Base-by-base conservation (phyloP, 1,284 basidiomycete genomes). In the Ceratobasidium sp. region DNA sequence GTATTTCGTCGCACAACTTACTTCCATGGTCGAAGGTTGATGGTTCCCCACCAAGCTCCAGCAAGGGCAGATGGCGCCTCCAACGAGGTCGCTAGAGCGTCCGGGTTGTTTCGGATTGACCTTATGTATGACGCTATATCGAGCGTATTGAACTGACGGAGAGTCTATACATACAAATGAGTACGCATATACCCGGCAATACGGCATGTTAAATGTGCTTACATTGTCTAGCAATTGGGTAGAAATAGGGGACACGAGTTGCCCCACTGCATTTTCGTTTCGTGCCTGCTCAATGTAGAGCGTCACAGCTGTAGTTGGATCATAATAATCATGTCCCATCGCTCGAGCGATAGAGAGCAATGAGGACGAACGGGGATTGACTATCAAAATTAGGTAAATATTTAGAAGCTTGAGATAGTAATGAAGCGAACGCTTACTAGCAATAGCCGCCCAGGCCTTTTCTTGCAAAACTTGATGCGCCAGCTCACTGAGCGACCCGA, bases 11-110 rank as follows among this genome's bases (percentile, higher is more conserved):
- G 15, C 3, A 44, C 6, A 5, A 73, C 72, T 53, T 29, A 74
- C 72, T 79, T 79, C 79, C 84, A 87, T 0, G 85, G 85, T 24
- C 85, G 79, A 8, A 87, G 72, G 77, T 87, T 86, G 74, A 79
- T 73, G 7, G 81, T 44, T 4, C 79, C 77, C 74, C 79, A 82
- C 15, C 67, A 78, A 0, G 81, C 79, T 6, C 75, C 75, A 11
- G 81, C 76, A 53, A 87, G 79, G 0, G 85, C 86, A 33, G 79
- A 76, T 0, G 86, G 86, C 0, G 86, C 86, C 15, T 74, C 77
- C 5, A 81, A 79, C 36, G 83, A 77, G 9, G 80, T 76, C 1
- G 67, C 36, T 7, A 85, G 78, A 0, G 83, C 83, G 0, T 83
- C 81, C 0, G 80, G 76, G 65, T 84, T 84, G 29, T 77, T 79